These are phyloP conservation scores for Diaporthe vexans DNA, from an alignment of 2,329 filamentous ascomycete species.

Conservation along the genomic window DNA sequence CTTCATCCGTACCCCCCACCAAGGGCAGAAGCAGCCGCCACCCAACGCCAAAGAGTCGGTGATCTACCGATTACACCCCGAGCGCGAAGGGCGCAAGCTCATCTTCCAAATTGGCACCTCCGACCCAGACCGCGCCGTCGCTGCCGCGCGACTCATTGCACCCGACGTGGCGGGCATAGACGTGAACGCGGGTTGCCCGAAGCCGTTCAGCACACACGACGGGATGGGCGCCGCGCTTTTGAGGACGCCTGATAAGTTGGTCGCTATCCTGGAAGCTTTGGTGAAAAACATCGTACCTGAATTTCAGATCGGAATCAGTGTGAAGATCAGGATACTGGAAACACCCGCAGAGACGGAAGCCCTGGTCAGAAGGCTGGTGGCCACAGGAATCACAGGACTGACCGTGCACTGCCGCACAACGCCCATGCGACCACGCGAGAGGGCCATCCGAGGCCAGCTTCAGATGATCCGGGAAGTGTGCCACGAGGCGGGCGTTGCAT, in stretches of 20 bases:
- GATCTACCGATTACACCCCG: conserved; percentile 88
- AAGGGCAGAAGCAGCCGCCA: conserved; percentile 72
- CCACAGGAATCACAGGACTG: conserved; percentile 90
- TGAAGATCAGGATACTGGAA: conserved; percentile 93
- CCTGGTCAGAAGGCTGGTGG: conserved; percentile 83
- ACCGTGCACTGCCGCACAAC: conserved; percentile 97
- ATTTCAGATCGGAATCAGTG: conserved; percentile 92
- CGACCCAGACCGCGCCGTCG: conserved; percentile 84
- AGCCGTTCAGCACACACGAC: conserved; percentile 92
- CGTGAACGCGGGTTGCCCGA: conserved; percentile 98
- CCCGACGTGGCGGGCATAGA: conserved; percentile 93
- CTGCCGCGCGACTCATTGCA: conserved; percentile 87
- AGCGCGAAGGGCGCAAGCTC: conserved; percentile 78
- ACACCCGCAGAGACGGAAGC: conserved; percentile 80
- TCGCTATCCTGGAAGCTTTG: conserved; percentile 84
- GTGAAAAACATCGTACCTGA: conserved; percentile 77
- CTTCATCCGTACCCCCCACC: conserved; percentile 82
- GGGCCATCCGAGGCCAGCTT: conserved; percentile 87
- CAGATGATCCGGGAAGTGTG: conserved; percentile 87
- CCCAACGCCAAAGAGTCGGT: conserved; percentile 73
- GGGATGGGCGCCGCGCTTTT: conserved; percentile 97
- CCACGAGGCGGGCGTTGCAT: conserved; percentile 87
- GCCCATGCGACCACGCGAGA: conserved; percentile 92
- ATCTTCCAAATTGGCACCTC: conserved; percentile 96
- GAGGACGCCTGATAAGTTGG: conserved; percentile 85